Evolutionary conservation across 176 grass and related monocot species (phyloP), one percentile per base, ranked within the genome.

Genomic region (Cenchrus purpureus): DNA sequence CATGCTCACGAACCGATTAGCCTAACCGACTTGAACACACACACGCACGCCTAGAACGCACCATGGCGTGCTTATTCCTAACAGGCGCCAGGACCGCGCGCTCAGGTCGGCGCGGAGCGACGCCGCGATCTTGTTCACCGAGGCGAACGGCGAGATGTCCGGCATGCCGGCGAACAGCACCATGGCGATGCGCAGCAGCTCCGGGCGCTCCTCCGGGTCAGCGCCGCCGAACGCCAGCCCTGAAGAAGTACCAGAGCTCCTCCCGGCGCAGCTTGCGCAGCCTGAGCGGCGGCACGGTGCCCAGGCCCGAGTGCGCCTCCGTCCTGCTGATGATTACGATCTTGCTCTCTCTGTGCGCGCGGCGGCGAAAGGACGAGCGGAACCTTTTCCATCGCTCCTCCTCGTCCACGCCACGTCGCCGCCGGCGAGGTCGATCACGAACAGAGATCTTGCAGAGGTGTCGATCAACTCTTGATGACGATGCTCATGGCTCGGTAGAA

Each of bases 231-330:
- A 79, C 12, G 45, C 9, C 20, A 79, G 22, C 16, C 8, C 13
- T 64, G 45, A 83, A 83, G 1, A 74, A 13, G 71, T 74, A 74
- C 81, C 58, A 83, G 16, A 53, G 19, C 77, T 79, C 77, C 61
- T 79, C 77, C 1, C 14, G 44, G 2, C 14, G 45, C 61, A 2
- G 25, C 14, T 1, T 14, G 8, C 9, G 25, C 60, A 79, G 28
- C 60, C 77, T 51, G n/a, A 79, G 58, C 8, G 77, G 3, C 8
- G 59, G 60, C 4, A 31, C 60, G 7, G 60, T 79, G 22, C 77
- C 77, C 15, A 79, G 59, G 14, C 8, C 9, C 8, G 77, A 17
- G 77, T 65, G 60, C 44, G 2, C 8, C 58, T 65, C 77, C 13
- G 43, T 32, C 25, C 22, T 65, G 22, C 77, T 79, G 60, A 51